A percentile compares a stretch with the other conserved stretches of the same genome.
phyloP scores from a whole-genome alignment of 1,284 basidiomycete genomes.

The Trametes sp. region DNA sequence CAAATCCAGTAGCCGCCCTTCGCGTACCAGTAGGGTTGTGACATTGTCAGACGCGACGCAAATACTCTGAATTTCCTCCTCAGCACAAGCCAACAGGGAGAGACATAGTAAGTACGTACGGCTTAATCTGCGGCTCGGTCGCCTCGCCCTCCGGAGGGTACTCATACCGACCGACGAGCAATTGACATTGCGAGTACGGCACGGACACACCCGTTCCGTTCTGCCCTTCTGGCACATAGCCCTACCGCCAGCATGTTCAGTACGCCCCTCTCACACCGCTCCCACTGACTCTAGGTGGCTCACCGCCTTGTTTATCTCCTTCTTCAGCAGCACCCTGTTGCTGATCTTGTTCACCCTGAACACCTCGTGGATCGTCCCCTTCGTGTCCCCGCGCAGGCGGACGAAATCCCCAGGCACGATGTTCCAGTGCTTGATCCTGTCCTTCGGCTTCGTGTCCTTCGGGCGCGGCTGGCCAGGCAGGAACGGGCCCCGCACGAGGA shows the following conservation, averaged over 20 bases:
- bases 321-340: conserved; percentile 76
- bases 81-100: neutral
- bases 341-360: conserved; percentile 73
- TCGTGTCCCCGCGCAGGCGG: conserved; percentile 69
- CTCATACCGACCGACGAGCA: conserved; percentile 72
- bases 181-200: conserved; percentile 80
- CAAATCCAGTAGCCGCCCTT: conserved; percentile 61
- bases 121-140: conserved; percentile 48
- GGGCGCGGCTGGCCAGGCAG: conserved; percentile 39
- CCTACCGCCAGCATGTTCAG: conserved; percentile 4
- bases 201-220: conserved; percentile 53
- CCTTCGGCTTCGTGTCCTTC: conserved; percentile 65
- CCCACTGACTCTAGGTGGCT: neutral
- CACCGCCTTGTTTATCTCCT: conserved; percentile 50
- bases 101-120: conserved; percentile 48
- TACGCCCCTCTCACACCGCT: neutral
- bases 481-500: conserved; percentile 44
- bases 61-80: conserved; percentile 62
- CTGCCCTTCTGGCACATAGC: conserved; percentile 38
- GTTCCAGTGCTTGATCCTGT: conserved; percentile 86
- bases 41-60: conserved; percentile 70
- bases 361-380: conserved; percentile 69
- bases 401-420: conserved; percentile 85
- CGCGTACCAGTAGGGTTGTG: conserved; percentile 64
- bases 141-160: conserved; percentile 57